Evolutionary conservation across 331 rosid genomes (phyloP).

Genomic region (Quercus phellos): DNA sequence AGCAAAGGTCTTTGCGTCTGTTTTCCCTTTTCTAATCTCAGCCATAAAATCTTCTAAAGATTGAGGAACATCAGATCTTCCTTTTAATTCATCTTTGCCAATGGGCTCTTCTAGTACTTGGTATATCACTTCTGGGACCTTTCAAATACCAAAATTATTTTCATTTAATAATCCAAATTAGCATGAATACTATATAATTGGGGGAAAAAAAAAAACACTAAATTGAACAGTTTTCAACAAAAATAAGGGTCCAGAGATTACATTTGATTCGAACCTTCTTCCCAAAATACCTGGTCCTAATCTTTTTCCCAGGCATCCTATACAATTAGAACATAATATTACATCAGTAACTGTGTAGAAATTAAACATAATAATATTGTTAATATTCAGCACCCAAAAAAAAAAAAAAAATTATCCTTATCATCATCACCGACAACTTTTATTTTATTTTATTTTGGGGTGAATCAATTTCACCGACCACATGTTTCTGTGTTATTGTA

Average conservation of each 20-base stretch:
- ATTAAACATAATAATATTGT: neutral
- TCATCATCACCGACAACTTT: no score
- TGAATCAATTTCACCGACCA: no score
- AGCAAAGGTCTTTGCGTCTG: slow-evolving; percentile 77
- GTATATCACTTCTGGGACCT: slow-evolving; percentile 95
- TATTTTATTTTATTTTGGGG: no score
- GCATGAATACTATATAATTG: neutral
- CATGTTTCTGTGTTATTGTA: no score
- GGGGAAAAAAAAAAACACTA: neutral
- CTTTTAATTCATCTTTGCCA: slow-evolving; percentile 53
- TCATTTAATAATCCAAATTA: slow-evolving; percentile 10
- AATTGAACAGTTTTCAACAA: neutral
- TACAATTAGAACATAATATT: slow-evolving; percentile 16
- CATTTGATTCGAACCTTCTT: slow-evolving; percentile 60
- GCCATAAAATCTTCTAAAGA: slow-evolving; percentile 81
- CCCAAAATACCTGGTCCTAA: slow-evolving; percentile 86
- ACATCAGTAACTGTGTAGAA: slow-evolving; percentile 2
- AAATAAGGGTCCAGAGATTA: slow-evolving; percentile 39
- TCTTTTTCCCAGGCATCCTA: slow-evolving; percentile 92
- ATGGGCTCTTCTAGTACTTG: slow-evolving; percentile 70
- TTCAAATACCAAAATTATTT: slow-evolving; percentile 27
- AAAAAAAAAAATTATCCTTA: no score
- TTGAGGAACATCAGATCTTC: slow-evolving; percentile 84
- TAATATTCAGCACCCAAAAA: no score
- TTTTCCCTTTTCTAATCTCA: slow-evolving; percentile 51